Evolutionary conservation across 257 asterid species (phyloP), one percentile per base, ranked within the genome.

Genomic region (Cinchona pubescens): DNA sequence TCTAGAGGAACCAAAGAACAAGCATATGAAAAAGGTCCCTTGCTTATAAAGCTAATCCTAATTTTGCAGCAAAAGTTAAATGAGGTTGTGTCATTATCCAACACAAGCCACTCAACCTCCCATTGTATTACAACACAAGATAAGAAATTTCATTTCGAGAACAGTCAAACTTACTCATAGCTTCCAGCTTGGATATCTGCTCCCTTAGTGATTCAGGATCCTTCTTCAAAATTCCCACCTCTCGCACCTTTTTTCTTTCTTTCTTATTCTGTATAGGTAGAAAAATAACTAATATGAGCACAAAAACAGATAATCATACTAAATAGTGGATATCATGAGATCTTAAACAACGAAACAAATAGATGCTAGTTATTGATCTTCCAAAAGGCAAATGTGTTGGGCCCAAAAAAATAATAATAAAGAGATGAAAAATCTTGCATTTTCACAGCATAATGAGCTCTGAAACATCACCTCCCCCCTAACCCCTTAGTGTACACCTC

Each of bases 201-300:
- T 93, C 97, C 68, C 64, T 88, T 71, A 93, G 81, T 53, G 93
- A 80, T 27, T 93, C 98, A 0, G 98, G 98, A 83, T 93, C 97
- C 87, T 93, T 93, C 87, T 93, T 93, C 89, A 93, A 81, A 71
- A 93, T 89, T 32, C 98, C 98, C 71, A 93, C 98, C 77, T 93
- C 98, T 80, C 98, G 88, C 81, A 93, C 98, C 86, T 91, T 93
- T 90, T 93, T 93, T 84, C 98, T 71, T 83, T 93, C 98, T 87
- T 93, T 91, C 85, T 93, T 93, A 82, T 93, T 92, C 97, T 92
- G 90, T 7, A 75, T 76, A 72, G 7, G 23, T 7, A 60, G n/a
- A 69, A 72, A 64, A 30, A 49, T 58, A 51, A 48, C 40, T 66
- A 46, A 32, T 34, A 73, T 62, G 55, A 79, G 78, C 56, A 29